A percentile compares a stretch with the other conserved stretches of the same genome.
These are phyloP conservation scores for Botrytis galanthina DNA, from an alignment of 2,329 filamentous ascomycete species.

Conservation along the genomic window DNA sequence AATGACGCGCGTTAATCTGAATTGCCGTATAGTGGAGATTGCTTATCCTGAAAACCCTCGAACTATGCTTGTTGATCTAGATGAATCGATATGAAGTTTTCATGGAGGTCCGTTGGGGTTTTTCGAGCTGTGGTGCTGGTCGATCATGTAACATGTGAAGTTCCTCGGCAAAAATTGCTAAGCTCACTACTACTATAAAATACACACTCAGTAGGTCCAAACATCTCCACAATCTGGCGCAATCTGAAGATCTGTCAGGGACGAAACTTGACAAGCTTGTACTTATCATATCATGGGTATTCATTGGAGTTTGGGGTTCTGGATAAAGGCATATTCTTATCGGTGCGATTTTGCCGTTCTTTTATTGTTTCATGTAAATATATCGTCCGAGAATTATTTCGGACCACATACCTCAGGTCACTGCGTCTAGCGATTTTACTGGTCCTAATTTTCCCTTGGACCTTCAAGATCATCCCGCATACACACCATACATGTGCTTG, in stretches of 20 bases:
- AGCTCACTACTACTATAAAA: neutral
- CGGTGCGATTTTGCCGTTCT: constrained; percentile 1
- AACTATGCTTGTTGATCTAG: neutral
- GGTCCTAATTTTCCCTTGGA: neutral
- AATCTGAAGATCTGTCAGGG: neutral
- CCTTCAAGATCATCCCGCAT: neutral
- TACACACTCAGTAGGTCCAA: neutral
- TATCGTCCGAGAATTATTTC: neutral
- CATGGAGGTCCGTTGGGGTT: neutral
- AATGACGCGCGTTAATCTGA: neutral
- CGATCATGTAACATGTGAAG: neutral
- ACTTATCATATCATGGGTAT: neutral
- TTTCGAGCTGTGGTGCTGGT: neutral
- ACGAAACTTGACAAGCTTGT: neutral
- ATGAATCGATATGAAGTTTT: neutral
- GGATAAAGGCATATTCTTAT: constrained; percentile 1
- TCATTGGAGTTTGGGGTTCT: neutral
- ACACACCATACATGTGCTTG: neutral
- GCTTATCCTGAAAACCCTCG: neutral
- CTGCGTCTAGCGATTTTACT: neutral
- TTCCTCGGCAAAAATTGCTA: neutral
- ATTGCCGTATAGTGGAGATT: neutral
- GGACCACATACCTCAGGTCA: neutral
- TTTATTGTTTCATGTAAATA: neutral
- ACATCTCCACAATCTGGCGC: neutral